Percentiles rank a stretch among this genome's conserved stretches.
Conservation (phyloP, 208 protist genomes). For the Blastocrithidia nonstop region DNA sequence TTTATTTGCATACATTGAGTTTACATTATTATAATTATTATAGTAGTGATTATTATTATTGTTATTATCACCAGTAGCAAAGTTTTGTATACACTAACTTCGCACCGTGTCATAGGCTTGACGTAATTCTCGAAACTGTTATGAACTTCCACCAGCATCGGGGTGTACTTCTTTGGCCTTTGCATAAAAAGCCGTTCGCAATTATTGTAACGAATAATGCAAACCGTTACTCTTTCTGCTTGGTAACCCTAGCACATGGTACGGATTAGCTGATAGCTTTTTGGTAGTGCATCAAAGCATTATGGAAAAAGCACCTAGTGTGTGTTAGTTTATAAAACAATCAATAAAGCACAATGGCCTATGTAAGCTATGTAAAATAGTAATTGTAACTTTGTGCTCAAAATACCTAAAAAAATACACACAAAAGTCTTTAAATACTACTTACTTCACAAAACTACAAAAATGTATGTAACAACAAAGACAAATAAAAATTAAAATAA, state of each 20-base stretch:
- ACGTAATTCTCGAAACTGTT: conserved; percentile 17
- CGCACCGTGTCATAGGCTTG: conserved; percentile 15
- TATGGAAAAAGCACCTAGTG: too few relatives aligned
- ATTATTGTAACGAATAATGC: conserved; percentile 9
- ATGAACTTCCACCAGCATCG: conserved; percentile 18
- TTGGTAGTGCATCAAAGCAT: too few relatives aligned
- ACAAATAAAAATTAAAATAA: too few relatives aligned
- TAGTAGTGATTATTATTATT: not conserved
- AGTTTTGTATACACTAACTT: not conserved
- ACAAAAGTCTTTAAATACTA: not conserved
- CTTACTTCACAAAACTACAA: not conserved
- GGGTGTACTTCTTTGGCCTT: conserved; percentile 18
- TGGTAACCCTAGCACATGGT: too few relatives aligned
- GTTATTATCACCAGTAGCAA: not conserved
- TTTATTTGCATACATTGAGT: conserved; percentile 8
- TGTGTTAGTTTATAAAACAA: too few relatives aligned
- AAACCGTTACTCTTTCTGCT: conserved; percentile 6
- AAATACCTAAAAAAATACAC: not conserved
- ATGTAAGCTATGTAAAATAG: not conserved
- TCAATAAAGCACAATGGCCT: too few relatives aligned
- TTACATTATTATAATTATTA: not conserved
- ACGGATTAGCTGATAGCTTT: too few relatives aligned
- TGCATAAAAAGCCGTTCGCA: conserved; percentile 15
- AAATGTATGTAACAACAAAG: not conserved
- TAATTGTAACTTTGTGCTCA: not conserved